phyloP scores from a whole-genome alignment of 169 alveolate species.

The Cryptosporidium sp. region DNA sequence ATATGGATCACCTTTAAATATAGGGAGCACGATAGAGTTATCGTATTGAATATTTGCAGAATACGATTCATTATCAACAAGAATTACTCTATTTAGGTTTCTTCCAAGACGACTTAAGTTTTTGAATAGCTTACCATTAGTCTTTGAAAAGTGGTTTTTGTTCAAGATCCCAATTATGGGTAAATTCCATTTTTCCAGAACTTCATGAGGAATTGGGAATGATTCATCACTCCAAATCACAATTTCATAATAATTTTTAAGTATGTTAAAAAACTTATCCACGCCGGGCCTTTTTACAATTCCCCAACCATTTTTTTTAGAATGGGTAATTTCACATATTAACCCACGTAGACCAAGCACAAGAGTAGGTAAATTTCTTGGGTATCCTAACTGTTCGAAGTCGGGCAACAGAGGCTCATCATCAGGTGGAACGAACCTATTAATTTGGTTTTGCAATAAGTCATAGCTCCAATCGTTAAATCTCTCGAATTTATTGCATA shows the following conservation, averaged over 20 bases:
- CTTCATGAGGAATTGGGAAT: conserved; percentile 90
- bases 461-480: conserved; percentile 70
- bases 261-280: conserved; percentile 88
- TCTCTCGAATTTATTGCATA: conserved; percentile 29
- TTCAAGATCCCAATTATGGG: conserved; percentile 91
- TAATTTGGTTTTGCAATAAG: conserved; percentile 38
- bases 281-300: conserved; percentile 93
- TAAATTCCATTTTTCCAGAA: conserved; percentile 88
- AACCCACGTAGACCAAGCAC: conserved; percentile 90
- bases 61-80: conserved; percentile 87
- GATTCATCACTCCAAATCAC: conserved; percentile 94
- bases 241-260: conserved; percentile 90
- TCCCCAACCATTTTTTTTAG: conserved; percentile 89
- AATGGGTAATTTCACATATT: conserved; percentile 88
- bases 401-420: conserved; percentile 90
- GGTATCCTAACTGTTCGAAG: conserved; percentile 87
- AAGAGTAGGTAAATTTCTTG: conserved; percentile 91
- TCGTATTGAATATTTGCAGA: conserved; percentile 82
- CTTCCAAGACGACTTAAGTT: conserved; percentile 89
- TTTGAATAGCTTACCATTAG: conserved; percentile 82
- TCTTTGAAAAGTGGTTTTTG: conserved; percentile 86
- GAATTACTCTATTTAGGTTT: conserved; percentile 85
- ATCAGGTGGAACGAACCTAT: conserved; percentile 80
- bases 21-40: conserved; percentile 84
- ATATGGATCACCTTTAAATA: conserved; percentile 86